A percentile compares a stretch with the other conserved stretches of the same genome.
phyloP scores from a whole-genome alignment of 257 asterid genomes.

The Primulina tabacum region DNA sequence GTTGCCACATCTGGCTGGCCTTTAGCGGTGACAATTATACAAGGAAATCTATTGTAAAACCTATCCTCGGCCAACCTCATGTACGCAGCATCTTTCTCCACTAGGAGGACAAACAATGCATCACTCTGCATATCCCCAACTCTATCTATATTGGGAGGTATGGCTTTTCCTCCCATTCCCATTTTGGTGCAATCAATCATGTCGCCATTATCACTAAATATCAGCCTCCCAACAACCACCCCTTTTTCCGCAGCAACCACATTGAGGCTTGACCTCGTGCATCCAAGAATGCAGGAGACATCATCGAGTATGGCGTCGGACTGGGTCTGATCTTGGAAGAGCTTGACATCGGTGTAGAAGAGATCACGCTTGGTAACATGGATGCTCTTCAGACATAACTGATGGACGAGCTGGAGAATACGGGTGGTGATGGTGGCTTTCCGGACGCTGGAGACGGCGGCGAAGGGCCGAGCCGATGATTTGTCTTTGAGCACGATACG shows the following conservation, averaged over 20 bases:
- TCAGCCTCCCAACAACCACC: slow-evolving; percentile 77
- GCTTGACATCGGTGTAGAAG: slow-evolving; percentile 84
- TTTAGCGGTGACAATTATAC: slow-evolving; percentile 78
- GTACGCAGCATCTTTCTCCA: slow-evolving; percentile 88
- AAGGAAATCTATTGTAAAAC: slow-evolving; percentile 76
- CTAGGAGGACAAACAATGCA: slow-evolving; percentile 71
- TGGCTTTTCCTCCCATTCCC: slow-evolving; percentile 96
- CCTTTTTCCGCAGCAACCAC: slow-evolving; percentile 83
- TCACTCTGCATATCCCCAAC: slow-evolving; percentile 95
- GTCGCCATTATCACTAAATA: slow-evolving; percentile 77
- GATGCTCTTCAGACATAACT: slow-evolving; percentile 63
- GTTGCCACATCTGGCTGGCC: slow-evolving; percentile 91
- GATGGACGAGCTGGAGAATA: slow-evolving; percentile 76
- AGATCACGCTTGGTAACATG: slow-evolving; percentile 93
- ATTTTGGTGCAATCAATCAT: slow-evolving; percentile 86
- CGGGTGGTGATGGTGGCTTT: slow-evolving; percentile 76
- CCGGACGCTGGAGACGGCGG: slow-evolving; percentile 72
- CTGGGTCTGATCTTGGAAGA: slow-evolving; percentile 74
- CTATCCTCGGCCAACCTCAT: slow-evolving; percentile 81
- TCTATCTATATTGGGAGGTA: slow-evolving; percentile 83
- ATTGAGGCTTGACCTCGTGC: slow-evolving; percentile 81
- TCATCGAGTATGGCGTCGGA: slow-evolving; percentile 80
- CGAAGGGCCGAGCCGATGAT: slow-evolving; percentile 63
- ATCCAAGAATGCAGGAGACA: slow-evolving; percentile 72
- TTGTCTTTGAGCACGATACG: slow-evolving; percentile 82